A percentile compares a stretch with the other conserved stretches of the same genome.
Conservation (phyloP, 805 yeast species). For the Candida pini region DNA sequence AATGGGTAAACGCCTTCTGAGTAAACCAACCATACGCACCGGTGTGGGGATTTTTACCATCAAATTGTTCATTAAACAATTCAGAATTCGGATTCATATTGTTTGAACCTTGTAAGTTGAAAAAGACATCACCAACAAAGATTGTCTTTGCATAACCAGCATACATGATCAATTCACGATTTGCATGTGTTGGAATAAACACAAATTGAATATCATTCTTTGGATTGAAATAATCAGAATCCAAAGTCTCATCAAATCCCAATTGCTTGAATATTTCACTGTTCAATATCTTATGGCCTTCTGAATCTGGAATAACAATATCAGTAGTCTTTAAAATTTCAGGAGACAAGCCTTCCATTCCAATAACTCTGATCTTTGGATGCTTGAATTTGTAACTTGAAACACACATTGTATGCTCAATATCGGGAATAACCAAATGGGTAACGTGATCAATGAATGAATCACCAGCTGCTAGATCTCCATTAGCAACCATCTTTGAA, state of each 20-base stretch:
- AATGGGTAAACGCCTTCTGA: conserved; percentile 12
- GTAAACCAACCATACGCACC: conserved; percentile 31
- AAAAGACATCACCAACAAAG: conserved; percentile 55
- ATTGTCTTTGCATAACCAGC: conserved; percentile 43
- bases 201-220: conserved; percentile 48
- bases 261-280: conserved; percentile 29
- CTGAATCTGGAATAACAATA: conserved; percentile 29
- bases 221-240: conserved; percentile 28
- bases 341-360: conserved; percentile 37
- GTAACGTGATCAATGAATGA: conserved; percentile 34
- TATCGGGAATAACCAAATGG: conserved; percentile 56
- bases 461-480: conserved; percentile 27
- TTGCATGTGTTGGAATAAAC: conserved; percentile 50
- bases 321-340: conserved; percentile 36
- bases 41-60: conserved; percentile 33
- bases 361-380: conserved; percentile 50
- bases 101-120: conserved; percentile 48
- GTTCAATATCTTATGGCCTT: conserved; percentile 32
- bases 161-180: conserved; percentile 51
- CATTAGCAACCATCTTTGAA: conserved; percentile 17
- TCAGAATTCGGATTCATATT: conserved; percentile 31
- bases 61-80: conserved; percentile 40
- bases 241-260: conserved; percentile 22
- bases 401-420: conserved; percentile 62
- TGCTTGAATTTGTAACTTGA: conserved; percentile 41